Evolutionary conservation across 2,329 filamentous ascomycete species (phyloP), one percentile per base, ranked within the genome.

Genomic region (Rutstroemia sp.): DNA sequence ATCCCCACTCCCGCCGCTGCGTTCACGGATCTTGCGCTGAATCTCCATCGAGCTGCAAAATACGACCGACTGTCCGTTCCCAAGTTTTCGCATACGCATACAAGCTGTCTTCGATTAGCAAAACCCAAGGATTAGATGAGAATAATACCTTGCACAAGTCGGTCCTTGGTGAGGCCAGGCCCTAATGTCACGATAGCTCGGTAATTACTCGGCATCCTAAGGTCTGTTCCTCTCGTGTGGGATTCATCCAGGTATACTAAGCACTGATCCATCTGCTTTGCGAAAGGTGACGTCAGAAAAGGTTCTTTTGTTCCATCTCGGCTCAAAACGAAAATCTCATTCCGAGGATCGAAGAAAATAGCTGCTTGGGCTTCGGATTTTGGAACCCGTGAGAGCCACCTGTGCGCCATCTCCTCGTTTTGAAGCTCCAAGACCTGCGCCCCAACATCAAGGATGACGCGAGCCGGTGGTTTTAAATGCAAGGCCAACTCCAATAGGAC

Each of bases 11-110:
- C 16, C 47, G 0, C 25, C 5, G 12, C 63, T 68, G 1, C 64
- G 45, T 2, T 69, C 61, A 0, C 67, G 57, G 14, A 88, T 83
- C 57, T 79, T 80, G 0, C 65, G 68, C 12, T 78, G 70, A 3
- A 89, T 81, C 57, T 89, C 86, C 1, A 73, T 65, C 0, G 83
- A 76, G 1, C 83, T 69, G 54, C 77, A 81, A 51, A 88, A 88
- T 0, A 79, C 71, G 0, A 89, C 77, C 0, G 80, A 82, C 61
- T 91, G 87, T 0, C 84, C 84, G 2, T 80, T 71, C 0, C 84
- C 87, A 0, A 92, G 74, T 57, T 84, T 81, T 12, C 86, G 70
- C 79, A 90, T 83, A n/a, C 87, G 70, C 83, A 87, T 88, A 57
- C 84, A 87, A 0, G 84, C 84, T 81, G 23, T 23, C 5, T 23